phyloP scores from a whole-genome alignment of 169 alveolate genomes.

The Besnoitia besnoiti region DNA sequence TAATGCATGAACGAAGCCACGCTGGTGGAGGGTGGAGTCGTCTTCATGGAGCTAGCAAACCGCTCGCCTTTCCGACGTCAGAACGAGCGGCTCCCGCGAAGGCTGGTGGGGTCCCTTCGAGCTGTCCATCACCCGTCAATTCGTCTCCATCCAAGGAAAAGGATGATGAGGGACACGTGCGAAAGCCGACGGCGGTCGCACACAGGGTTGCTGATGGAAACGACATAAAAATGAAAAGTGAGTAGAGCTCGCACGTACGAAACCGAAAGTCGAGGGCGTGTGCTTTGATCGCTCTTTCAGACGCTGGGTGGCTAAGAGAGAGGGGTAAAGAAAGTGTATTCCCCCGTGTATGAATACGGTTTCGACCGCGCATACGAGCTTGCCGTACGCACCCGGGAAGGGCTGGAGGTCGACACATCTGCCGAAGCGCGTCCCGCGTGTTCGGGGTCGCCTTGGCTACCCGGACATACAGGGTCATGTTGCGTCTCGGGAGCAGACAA shows the following conservation, averaged over 20 bases:
- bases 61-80: too few relatives aligned
- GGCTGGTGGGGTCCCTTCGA: too few relatives aligned
- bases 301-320: constrained; percentile 64
- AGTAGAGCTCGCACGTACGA: constrained; percentile 34
- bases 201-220: background rate
- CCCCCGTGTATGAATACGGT: constrained; percentile 59
- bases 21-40: too few relatives aligned
- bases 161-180: background rate
- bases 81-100: too few relatives aligned
- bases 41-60: too few relatives aligned
- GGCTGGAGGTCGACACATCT: background rate
- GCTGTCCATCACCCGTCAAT: too few relatives aligned
- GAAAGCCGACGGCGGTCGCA: background rate
- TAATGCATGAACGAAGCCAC: too few relatives aligned
- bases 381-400: constrained; percentile 50
- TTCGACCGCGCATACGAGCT: constrained; percentile 57
- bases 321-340: constrained; percentile 55
- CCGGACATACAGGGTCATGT: background rate
- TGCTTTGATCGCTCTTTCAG: constrained; percentile 51
- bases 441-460: background rate
- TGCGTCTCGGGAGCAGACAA: background rate
- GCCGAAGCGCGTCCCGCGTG: background rate
- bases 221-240: background rate
- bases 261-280: constrained; percentile 62
- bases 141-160: background rate